Evolutionary conservation across 2,329 filamentous ascomycete species (phyloP), one percentile per base, ranked within the genome.

Genomic region (Alternaria sp.): DNA sequence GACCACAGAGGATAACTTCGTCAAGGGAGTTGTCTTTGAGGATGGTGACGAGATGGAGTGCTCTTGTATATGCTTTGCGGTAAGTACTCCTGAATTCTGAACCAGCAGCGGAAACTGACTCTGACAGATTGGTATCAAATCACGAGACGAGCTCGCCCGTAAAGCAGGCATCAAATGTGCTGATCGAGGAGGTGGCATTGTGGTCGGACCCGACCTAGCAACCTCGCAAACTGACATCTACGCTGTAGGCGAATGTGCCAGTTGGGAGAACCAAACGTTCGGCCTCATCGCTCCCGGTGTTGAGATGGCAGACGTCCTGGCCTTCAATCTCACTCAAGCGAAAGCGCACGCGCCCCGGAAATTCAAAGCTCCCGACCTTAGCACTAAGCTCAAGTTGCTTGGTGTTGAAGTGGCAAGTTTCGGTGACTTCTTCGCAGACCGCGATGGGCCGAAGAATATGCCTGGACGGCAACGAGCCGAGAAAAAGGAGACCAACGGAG

Each of bases 361-460:
- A 30, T 97, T 96, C 83, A 92, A 92, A 77, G 83, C 89, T 5
- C 94, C 93, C 0, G 93, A 97, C 76, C 83, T 97, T 41, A 97
- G 93, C 82, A 97, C 93, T 0, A 97, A 97, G 76, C 82, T 97
- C 30, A 97, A 97, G 82, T 83, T 97, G 0, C 84, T 97, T 0
- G 93, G 93, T 0, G 92, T 97, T 9, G 92, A 97, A 67, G 94
- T 97, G 5, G 94, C 94, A 18, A 95, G 92, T 73, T 97, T 97
- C 74, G 93, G 94, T 0, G 94, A 97, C 75, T 97, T 94, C 82
- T 97, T 97, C 67, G 93, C 93, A 0, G 93, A 97, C 70, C 84
- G 91, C 30, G 92, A 97, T 73, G 93, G 93, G 0, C 92, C 92
- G 0, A 90, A 90, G 65, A 85, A 89, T 48, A 81, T 94, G n/a